These are phyloP conservation scores for Nicotiana knightiana DNA, from an alignment of 257 asterid species.

Conservation along the genomic window DNA sequence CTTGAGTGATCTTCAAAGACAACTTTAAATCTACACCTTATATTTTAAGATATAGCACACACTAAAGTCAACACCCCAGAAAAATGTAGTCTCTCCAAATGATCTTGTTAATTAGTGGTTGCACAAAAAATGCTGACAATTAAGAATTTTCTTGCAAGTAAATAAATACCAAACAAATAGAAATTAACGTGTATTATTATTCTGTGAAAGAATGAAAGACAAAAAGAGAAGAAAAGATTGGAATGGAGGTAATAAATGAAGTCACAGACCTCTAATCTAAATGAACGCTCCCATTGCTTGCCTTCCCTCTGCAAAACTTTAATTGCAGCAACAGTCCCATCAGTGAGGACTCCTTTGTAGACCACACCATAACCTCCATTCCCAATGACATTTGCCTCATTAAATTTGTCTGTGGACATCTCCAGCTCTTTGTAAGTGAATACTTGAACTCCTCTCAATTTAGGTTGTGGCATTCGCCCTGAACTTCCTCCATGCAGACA, in stretches of 20 bases:
- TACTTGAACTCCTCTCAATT: slow-evolving; percentile 48
- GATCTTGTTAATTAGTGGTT: background rate
- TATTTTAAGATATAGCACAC: background rate
- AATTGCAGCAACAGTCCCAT: slow-evolving; percentile 61
- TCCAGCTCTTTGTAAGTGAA: slow-evolving; percentile 61
- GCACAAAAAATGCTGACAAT: background rate
- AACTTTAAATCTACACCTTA: background rate
- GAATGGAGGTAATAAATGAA: slow-evolving; percentile 22
- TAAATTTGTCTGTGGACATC: slow-evolving; percentile 53
- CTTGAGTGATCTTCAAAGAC: background rate
- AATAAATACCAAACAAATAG: no score
- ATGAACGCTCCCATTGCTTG: slow-evolving; percentile 67
- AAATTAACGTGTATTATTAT: background rate
- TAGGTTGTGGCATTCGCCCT: slow-evolving; percentile 20
- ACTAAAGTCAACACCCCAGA: background rate
- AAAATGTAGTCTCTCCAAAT: background rate
- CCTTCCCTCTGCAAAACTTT: slow-evolving; percentile 58
- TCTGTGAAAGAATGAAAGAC: background rate
- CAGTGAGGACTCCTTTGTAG: slow-evolving; percentile 49
- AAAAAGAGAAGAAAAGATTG: background rate
- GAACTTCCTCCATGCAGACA: slow-evolving; percentile 45
- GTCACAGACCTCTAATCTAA: slow-evolving; percentile 56
- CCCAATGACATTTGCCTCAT: slow-evolving; percentile 39
- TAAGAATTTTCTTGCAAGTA: background rate
- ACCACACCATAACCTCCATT: slow-evolving; percentile 44